Evolutionary conservation across 495 filamentous ascomycete species (phyloP), one percentile per base, ranked within the genome.

Genomic region (Xylaria venustula): DNA sequence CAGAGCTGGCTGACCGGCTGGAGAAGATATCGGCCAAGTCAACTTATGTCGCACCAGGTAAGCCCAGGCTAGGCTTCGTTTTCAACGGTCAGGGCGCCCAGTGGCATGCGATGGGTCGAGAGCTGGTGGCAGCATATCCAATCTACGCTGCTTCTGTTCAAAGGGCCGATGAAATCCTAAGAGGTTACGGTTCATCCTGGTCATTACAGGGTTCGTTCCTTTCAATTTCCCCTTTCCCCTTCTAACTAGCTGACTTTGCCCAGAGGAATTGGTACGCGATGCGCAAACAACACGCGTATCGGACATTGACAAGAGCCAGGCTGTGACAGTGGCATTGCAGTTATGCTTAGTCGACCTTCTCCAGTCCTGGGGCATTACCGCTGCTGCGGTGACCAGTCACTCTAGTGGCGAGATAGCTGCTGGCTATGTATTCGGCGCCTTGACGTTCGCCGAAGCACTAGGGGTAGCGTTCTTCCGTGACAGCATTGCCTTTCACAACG

Each of bases 341-440:
- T n/a, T 56, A 2, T 15, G n/a, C 1, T 20, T 14, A n/a, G 0
- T 56, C 2, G 17, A 2, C 11, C 23, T 56, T 11, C 53, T 56
- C 7, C 50, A 78, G 0, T 7, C 57, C 46, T 77, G 72, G 71
- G 56, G 58, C 1, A 60, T 81, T 19, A 63, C 42, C 1, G 74
- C 79, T 3, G 42, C 17, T 2, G 64, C 50, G 1, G 71, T 79
- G 0, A 64, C 54, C 0, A 77, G 79, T 1, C 79, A 81, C 46
- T 81, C 79, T 0, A 71, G 67, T 20, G 78, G 79, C 3, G 76
- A 81, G 54, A 78, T 81, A 12, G 77, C 72, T 5, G 74, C 76
- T 0, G 74, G 73, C 1, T 70, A 75, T 62, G 65, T 64, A 7
- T 60, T 65, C 1, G 76, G 75, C 0, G 54, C 52, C 41, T 51